A percentile compares a stretch with the other conserved stretches of the same genome.
Evolutionary conservation across 2,329 filamentous ascomycete genomes (phyloP).

Genomic region (Camillea tinctor): DNA sequence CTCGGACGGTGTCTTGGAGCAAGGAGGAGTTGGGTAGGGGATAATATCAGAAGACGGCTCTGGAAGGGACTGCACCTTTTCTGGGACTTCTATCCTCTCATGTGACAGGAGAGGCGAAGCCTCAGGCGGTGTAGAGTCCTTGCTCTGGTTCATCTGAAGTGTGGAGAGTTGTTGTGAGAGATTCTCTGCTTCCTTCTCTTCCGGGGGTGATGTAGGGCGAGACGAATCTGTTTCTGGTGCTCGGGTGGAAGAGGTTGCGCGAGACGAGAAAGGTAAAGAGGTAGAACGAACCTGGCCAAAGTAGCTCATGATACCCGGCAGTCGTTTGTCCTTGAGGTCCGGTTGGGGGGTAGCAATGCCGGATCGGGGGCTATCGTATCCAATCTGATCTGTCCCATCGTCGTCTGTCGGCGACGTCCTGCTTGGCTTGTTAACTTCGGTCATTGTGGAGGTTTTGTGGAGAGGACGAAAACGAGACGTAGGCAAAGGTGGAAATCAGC

Average conservation of each 20-base stretch:
- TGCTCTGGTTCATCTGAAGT: constrained; percentile 22
- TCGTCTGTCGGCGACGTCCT: constrained; percentile 63
- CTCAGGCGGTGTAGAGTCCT: constrained; percentile 25
- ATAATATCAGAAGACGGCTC: constrained; percentile 33
- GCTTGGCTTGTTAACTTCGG: constrained; percentile 50
- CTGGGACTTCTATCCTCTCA: constrained; percentile 36
- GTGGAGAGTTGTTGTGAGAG: constrained; percentile 21
- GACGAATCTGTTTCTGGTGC: constrained; percentile 36
- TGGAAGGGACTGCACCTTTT: constrained; percentile 31
- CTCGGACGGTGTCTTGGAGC: constrained; percentile 47
- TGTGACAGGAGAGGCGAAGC: constrained; percentile 38
- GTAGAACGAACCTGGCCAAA: constrained; percentile 98
- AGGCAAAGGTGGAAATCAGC: constrained; percentile 2
- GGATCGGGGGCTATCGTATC: constrained; percentile 83
- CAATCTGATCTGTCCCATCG: constrained; percentile 72
- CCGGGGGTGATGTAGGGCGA: constrained; percentile 35
- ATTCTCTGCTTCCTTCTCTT: constrained; percentile 30
- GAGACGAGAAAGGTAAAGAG: constrained; percentile 57
- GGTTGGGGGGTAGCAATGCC: constrained; percentile 91
- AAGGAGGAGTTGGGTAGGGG: constrained; percentile 58
- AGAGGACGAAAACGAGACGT: background rate
- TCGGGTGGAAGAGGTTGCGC: constrained; percentile 40
- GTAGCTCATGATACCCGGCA: constrained; percentile 95
- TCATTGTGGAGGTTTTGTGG: constrained; percentile 22
- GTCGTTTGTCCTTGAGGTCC: constrained; percentile 89